Base-by-base conservation (phyloP, 1,139 yeast genomes). In the Suhomyces kunorum region DNA sequence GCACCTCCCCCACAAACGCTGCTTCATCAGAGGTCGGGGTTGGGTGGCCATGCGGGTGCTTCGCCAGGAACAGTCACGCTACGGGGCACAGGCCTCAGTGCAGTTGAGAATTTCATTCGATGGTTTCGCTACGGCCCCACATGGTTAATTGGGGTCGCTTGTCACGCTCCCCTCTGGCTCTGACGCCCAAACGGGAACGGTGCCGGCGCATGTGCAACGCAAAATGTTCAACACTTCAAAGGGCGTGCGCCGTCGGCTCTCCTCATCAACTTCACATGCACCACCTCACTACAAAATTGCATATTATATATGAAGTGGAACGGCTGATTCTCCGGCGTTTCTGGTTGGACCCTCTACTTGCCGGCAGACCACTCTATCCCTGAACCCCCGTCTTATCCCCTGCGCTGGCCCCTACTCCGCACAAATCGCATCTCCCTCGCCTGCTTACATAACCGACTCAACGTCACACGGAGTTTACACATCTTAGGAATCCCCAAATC, bases 11-110 rank as follows among this genome's bases (percentile, higher is more conserved):
- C 43, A 40, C 32, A 45, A 42, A 29, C 36, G 51, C 12, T 32
- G 24, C 13, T 41, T 45, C 16, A 42, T 46, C n/a, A 32, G 29
- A 5, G 50, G 50, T 3, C 34, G 50, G 8, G 51, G 50, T 9
- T 48, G 51, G 51, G 51, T 48, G 7, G 30, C 44, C 5, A 25
- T 32, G 34, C 39, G 34, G 25, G 18, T 20, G 12, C 31, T 45
- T n/a, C 36, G 30, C 5, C 33, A 25, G 9, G 51, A 47, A 33
- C 38, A 35, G 24, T 11, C 24, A 4, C 24, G 2, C 3, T 20
- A 8, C 5, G 24, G 24, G 3, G n/a, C 24, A n/a, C n/a, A n/a
- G n/a, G n/a, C n/a, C 11, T 3, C n/a, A 20, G 24, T 20, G n/a
- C 24, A 11, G n/a, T 20, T 5, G 11, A 8, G 24, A 20, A 9